Base-by-base conservation (phyloP, 2,329 filamentous ascomycete genomes). In the Lecanicillium sp. region DNA sequence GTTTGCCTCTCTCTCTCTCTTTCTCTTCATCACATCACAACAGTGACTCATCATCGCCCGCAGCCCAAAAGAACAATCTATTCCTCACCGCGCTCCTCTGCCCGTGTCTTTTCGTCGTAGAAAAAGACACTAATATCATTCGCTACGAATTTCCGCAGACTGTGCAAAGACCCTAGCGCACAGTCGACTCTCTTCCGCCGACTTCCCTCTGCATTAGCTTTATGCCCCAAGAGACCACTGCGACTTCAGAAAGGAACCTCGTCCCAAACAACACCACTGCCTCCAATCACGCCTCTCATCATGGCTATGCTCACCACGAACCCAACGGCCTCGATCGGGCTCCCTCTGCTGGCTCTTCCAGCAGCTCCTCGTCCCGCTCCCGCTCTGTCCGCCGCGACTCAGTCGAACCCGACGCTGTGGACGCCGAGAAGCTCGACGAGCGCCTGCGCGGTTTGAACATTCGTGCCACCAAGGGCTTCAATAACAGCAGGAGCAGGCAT, bases 181-280 rank as follows among this genome's bases (percentile, higher is more conserved):
- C 71, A 71, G 73, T 72, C 62, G 55, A 51, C 53, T 46, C 44
- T 46, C 38, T 42, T 47, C 46, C 35, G 39, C 50, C 52, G 53
- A 51, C 51, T 46, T 57, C 51, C 53, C 50, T 48, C 51, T 48
- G 54, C 58, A 58, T 57, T 58, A 68, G 60, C 75, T 80, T 72
- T 77, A 81, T 81, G 77, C 77, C 79, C 67, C 67, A 64, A 71
- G 72, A 70, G 68, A 65, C 64, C 48, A 53, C 54, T 51, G 64
- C 68, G 57, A 62, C 54, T 68, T 60, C 63, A 59, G 56, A 64
- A 62, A 55, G 55, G 49, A 54, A 52, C 53, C 57, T 53, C 48
- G 62, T 61, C 45, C 51, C 58, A 49, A 60, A 49, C 58, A 54
- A 51, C 49, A 46, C 61, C 44, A 48, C 55, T 41, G 49, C 52